Evolutionary conservation across 2,329 filamentous ascomycete genomes (phyloP).

Genomic region (Diaporthe ilicicola): DNA sequence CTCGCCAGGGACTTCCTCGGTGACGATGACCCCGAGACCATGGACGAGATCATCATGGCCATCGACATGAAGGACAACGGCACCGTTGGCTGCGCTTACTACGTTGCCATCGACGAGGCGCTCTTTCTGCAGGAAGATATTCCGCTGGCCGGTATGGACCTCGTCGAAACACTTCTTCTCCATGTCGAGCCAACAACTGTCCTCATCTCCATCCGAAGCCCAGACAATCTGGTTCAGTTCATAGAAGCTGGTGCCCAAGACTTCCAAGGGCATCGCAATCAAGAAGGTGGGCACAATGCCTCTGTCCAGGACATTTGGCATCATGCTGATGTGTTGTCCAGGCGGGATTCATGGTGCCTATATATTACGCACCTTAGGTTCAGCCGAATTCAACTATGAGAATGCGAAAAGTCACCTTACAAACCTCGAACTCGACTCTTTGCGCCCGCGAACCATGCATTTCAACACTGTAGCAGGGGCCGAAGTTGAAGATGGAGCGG

Average conservation of each 20-base stretch:
- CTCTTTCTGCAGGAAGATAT: slow-evolving; percentile 83
- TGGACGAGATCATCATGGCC: slow-evolving; percentile 81
- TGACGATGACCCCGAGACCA: slow-evolving; percentile 39
- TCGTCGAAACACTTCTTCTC: slow-evolving; percentile 68
- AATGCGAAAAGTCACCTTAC: slow-evolving; percentile 72
- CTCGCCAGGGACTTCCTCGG: slow-evolving; percentile 4
- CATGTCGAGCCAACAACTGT: slow-evolving; percentile 65
- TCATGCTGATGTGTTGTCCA: slow-evolving; percentile 35
- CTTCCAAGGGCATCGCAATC: slow-evolving; percentile 38
- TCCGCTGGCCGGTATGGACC: slow-evolving; percentile 71
- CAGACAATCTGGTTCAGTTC: slow-evolving; percentile 49
- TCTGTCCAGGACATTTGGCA: background rate
- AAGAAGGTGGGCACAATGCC: slow-evolving; percentile 34
- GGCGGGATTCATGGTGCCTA: slow-evolving; percentile 51
- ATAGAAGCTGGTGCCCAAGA: slow-evolving; percentile 46
- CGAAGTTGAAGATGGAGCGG: slow-evolving; percentile 49
- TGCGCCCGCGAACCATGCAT: slow-evolving; percentile 62
- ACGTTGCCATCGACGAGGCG: slow-evolving; percentile 73
- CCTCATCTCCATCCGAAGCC: slow-evolving; percentile 58
- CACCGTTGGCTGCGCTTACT: slow-evolving; percentile 85
- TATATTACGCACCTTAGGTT: slow-evolving; percentile 72
- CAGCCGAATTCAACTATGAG: slow-evolving; percentile 76
- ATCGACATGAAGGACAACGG: slow-evolving; percentile 76
- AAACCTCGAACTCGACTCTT: slow-evolving; percentile 61
- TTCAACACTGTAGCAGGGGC: slow-evolving; percentile 53